Evolutionary conservation across 305 asterid species (phyloP).

Genomic region (Fraxinus albicans): DNA sequence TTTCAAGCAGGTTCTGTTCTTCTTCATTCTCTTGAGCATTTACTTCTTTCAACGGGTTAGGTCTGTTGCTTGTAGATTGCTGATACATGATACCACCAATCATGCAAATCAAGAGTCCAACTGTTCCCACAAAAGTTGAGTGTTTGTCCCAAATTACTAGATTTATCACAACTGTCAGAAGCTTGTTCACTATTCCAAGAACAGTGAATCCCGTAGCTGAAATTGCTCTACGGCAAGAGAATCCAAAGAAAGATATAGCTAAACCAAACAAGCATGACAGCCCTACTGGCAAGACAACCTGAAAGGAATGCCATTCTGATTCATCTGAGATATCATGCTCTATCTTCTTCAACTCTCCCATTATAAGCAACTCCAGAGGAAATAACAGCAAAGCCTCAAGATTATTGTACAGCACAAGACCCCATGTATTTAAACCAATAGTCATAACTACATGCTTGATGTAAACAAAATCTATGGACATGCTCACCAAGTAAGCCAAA

Average conservation of each 20-base stretch:
- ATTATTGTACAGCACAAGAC: constrained; percentile 89
- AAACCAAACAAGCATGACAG: constrained; percentile 85
- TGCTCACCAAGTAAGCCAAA: constrained; percentile 78
- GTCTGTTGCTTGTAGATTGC: constrained; percentile 64
- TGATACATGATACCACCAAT: constrained; percentile 85
- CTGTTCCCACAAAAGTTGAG: constrained; percentile 75
- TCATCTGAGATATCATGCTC: constrained; percentile 69
- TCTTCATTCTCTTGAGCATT: constrained; percentile 49
- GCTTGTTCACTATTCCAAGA: constrained; percentile 89
- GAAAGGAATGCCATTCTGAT: constrained; percentile 66
- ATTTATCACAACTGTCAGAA: constrained; percentile 89
- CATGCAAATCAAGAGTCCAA: constrained; percentile 92
- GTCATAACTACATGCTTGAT: constrained; percentile 97
- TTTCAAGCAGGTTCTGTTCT: constrained; percentile 73
- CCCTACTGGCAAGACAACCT: constrained; percentile 79
- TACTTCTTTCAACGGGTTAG: constrained; percentile 42
- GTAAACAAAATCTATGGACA: constrained; percentile 92
- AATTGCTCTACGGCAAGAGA: constrained; percentile 85
- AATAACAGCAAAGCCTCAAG: constrained; percentile 88
- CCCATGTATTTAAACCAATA: constrained; percentile 90
- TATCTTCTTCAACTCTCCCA: constrained; percentile 90
- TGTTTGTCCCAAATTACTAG: constrained; percentile 89
- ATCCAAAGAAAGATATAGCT: constrained; percentile 90
- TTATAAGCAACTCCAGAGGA: constrained; percentile 82
- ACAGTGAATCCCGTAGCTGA: constrained; percentile 97